Conservation (phyloP, 148 eudicot genomes). For the Chenopodium suecicum region DNA sequence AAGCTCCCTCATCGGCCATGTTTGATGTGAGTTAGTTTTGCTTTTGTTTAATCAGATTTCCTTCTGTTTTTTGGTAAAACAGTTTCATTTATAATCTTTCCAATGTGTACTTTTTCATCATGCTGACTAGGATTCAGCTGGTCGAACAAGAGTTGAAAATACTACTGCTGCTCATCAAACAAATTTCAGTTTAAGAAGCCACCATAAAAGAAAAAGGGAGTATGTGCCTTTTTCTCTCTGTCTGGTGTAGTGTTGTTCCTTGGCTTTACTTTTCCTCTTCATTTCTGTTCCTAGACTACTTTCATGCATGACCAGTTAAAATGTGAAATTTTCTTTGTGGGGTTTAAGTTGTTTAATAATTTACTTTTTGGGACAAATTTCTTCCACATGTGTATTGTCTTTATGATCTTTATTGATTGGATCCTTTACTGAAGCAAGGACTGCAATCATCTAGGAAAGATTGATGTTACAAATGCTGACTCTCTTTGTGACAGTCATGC, state of each 20-base stretch:
- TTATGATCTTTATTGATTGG: background rate
- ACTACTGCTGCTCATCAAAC: constrained; percentile 24
- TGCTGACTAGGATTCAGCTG: constrained; percentile 42
- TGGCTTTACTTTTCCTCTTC: background rate
- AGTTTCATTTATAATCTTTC: constrained; percentile 7
- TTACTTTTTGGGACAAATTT: background rate
- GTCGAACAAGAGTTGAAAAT: constrained; percentile 26
- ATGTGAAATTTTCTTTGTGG: background rate
- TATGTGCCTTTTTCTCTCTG: constrained; percentile 15
- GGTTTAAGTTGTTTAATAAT: background rate
- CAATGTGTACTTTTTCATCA: constrained; percentile 6
- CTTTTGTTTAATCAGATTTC: constrained; percentile 7
- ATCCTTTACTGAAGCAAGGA: constrained; percentile 32
- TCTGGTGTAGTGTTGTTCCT: background rate
- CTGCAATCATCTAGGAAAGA: constrained; percentile 11
- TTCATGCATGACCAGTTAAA: background rate
- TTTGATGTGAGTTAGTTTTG: constrained; percentile 38
- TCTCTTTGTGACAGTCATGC: constrained; percentile 13
- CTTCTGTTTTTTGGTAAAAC: background rate
- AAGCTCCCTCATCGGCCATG: constrained; percentile 23
- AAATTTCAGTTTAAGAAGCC: constrained; percentile 32
- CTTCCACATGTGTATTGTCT: background rate
- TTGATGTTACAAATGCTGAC: constrained; percentile 22
- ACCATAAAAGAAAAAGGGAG: constrained; percentile 41
- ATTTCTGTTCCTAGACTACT: background rate